Conservation (phyloP, 2,329 filamentous ascomycete genomes). For the Monilinia fructigena region DNA sequence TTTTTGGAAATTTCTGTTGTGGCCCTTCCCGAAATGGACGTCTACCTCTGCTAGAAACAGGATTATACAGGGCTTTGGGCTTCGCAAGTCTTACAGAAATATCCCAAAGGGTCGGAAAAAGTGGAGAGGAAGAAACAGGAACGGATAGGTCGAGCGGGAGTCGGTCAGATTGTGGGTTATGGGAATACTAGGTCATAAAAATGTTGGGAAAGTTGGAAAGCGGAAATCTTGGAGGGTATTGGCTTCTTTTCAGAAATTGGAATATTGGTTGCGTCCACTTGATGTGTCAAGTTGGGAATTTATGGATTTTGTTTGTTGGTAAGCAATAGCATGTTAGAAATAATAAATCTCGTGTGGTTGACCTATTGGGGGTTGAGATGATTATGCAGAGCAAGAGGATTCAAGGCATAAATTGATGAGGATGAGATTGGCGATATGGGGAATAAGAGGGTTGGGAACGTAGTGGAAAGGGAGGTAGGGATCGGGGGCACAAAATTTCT, state of each 20-base stretch:
- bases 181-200: not conserved
- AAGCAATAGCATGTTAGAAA: not conserved
- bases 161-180: slow-evolving; percentile 19
- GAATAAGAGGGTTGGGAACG: not conserved
- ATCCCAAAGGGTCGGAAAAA: not conserved
- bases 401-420: not conserved
- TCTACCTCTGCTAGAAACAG: slow-evolving; percentile 4
- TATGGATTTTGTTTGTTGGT: not conserved
- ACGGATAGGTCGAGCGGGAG: slow-evolving; percentile 13
- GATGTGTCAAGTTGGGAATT: not conserved
- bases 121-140: not conserved
- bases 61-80: not conserved
- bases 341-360: not conserved
- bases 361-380: not conserved
- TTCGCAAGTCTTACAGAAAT: not conserved
- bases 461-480: not conserved
- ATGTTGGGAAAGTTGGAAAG: too few species aligned
- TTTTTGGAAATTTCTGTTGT: not conserved
- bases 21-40: slow-evolving; percentile 7
- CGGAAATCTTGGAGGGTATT: slow-evolving; percentile 16
- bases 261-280: not conserved
- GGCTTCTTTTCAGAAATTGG: not conserved
- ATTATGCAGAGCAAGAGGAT: not conserved
- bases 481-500: too few species aligned
- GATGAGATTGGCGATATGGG: not conserved